Base-by-base conservation (phyloP, 2,329 filamentous ascomycete genomes). In the Oidium heveae region DNA sequence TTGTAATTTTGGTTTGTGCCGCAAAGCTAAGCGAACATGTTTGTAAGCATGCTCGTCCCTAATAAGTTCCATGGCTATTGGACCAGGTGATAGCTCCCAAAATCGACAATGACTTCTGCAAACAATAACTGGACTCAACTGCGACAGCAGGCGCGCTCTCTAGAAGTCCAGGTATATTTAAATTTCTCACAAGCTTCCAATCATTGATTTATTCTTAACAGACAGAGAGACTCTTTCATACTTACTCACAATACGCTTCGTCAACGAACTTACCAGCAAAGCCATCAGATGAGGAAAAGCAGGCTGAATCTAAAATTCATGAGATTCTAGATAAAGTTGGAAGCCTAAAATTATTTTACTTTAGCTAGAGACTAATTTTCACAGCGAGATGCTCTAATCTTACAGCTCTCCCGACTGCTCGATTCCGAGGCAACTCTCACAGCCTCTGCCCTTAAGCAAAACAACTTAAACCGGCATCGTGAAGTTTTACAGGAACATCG, bases 371-470 rank as follows among this genome's bases (percentile, higher is more conserved):
- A 36, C 46, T 55, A 50, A 55, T 24, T 16, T 37, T 50, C 44
- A 15, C 66, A 94, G 86, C 82, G 91, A 65, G 86, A 94, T 65
- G 72, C 74, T 47, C 77, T 91, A 54, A 80, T 96, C 65, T 70
- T 74, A 56, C 86, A 95, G 68, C 82, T 98, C 55, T 73, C 80
- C 60, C 85, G 89, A 56, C 80, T 95, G 54, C 84, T 96, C 61
- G 89, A 96, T 71, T 94, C 88, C 55, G 89, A 96, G 74, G 79
- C 87, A 22, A 75, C 81, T 55, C 77, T 93, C 57, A 86, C 84
- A 53, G 82, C 87, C 47, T 96, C 89, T 39, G 87, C 88, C 55
- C 76, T 94, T n/a, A 96, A 96, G 70, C 88, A 94, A 64, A 94
- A 89, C 71, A 95, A 96, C 66, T 80, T 98, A 39, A 76, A 85